A percentile compares a stretch with the other conserved stretches of the same genome.
phyloP scores from a whole-genome alignment of 139 green algal species.

The Chlorella vulgaris region DNA sequence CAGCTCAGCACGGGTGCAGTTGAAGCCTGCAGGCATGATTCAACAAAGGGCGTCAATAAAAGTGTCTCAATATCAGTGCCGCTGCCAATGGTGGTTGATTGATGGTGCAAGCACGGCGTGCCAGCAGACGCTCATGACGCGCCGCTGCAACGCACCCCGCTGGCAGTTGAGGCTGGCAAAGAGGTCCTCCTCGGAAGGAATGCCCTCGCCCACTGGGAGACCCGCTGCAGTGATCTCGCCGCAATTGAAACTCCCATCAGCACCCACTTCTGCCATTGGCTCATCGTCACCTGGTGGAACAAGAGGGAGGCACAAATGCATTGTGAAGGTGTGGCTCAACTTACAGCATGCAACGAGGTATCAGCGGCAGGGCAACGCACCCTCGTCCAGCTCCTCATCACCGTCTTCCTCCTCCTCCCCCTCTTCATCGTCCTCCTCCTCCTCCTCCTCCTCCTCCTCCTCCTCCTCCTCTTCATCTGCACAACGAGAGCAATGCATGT shows the following conservation, averaged over 20 bases:
- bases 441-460: slow-evolving; percentile 40
- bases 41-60: neutral
- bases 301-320: neutral
- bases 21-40: slow-evolving; percentile 26
- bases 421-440: slow-evolving; percentile 40
- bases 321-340: no score
- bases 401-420: slow-evolving; percentile 40
- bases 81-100: neutral
- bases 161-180: slow-evolving; percentile 65
- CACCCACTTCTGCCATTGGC: neutral
- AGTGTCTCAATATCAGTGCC: neutral
- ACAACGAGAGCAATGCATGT: neutral
- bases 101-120: neutral
- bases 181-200: slow-evolving; percentile 71
- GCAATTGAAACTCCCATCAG: slow-evolving; percentile 51
- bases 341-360: no score
- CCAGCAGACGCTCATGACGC: neutral
- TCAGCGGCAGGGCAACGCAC: neutral
- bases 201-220: slow-evolving; percentile 58
- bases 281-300: slow-evolving; percentile 20
- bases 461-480: slow-evolving; percentile 47
- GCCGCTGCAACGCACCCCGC: slow-evolving; percentile 23
- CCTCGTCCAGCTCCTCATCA: slow-evolving; percentile 40
- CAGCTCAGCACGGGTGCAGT: slow-evolving; percentile 48
- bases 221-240: slow-evolving; percentile 50